Percentiles rank a stretch among this genome's conserved stretches.
Evolutionary conservation across 2,329 filamentous ascomycete species (phyloP).

Genomic region (Plenodomus biglobosus): DNA sequence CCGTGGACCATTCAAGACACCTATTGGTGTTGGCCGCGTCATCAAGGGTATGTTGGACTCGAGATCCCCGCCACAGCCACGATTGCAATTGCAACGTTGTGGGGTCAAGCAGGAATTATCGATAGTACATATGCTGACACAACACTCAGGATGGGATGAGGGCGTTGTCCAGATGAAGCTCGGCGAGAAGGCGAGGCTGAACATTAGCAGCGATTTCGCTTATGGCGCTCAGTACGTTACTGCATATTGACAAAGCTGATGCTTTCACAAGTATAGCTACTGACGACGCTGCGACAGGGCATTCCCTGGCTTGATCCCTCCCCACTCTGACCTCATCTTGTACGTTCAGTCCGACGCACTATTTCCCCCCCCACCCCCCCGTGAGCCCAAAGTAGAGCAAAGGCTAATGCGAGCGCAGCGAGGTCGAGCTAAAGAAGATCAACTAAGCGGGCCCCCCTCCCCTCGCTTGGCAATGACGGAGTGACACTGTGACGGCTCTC

Average conservation of each 20-base stretch:
- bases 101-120: background rate
- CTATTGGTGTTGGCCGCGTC: conserved; percentile 79
- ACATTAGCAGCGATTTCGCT: conserved; percentile 68
- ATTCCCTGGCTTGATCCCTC: conserved; percentile 75
- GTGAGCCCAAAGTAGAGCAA: background rate
- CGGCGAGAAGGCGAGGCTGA: conserved; percentile 83
- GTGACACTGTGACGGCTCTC: too few species aligned
- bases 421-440: conserved; percentile 41
- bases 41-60: conserved; percentile 68
- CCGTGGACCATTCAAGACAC: conserved; percentile 71
- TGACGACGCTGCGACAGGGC: too few species aligned
- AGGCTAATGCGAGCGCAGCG: conserved; percentile 17
- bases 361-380: too few species aligned
- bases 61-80: background rate
- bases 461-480: too few species aligned
- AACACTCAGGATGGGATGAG: conserved; percentile 56
- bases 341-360: conserved; percentile 53
- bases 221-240: conserved; percentile 28
- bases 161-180: conserved; percentile 75
- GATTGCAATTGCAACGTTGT: background rate
- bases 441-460: conserved; percentile 18
- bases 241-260: too few species aligned
- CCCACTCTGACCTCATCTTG: conserved; percentile 76
- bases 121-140: background rate
- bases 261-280: too few species aligned